phyloP scores from a whole-genome alignment of 768 basidiomycete species.

The Inosperma sp. region DNA sequence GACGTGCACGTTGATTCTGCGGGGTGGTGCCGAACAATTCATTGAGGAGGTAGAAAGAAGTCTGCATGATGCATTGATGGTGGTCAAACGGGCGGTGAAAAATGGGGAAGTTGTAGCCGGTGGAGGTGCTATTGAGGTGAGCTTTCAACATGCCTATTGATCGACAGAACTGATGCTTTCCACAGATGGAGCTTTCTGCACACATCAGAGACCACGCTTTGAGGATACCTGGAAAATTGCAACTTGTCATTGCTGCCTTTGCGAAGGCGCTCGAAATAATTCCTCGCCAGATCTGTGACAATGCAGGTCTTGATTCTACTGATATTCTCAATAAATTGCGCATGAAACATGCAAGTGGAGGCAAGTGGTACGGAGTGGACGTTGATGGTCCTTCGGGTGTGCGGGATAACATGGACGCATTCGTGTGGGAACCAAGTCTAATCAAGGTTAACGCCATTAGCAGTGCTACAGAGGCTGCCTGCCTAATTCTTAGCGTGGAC shows the following conservation, averaged over 20 bases:
- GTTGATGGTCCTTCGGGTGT: slow-evolving; percentile 87
- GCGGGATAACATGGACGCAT: slow-evolving; percentile 93
- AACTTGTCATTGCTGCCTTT: slow-evolving; percentile 90
- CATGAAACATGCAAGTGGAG: slow-evolving; percentile 89
- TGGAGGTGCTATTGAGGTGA: slow-evolving; percentile 93
- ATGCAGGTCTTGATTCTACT: slow-evolving; percentile 95
- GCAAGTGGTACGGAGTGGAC: slow-evolving; percentile 91
- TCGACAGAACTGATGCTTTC: slow-evolving; percentile 4
- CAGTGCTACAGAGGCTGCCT: slow-evolving; percentile 95
- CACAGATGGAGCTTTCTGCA: slow-evolving; percentile 95
- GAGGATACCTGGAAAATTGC: slow-evolving; percentile 92
- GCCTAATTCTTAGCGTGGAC: slow-evolving; percentile 91
- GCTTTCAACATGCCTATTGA: slow-evolving; percentile 10
- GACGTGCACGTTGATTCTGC: slow-evolving; percentile 90
- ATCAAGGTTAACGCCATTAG: slow-evolving; percentile 94
- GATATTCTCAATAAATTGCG: slow-evolving; percentile 96
- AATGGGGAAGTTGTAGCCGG: slow-evolving; percentile 97
- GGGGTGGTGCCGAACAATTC: slow-evolving; percentile 98
- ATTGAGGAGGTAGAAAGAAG: slow-evolving; percentile 97
- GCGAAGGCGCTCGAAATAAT: slow-evolving; percentile 97
- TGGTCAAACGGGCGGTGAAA: slow-evolving; percentile 95
- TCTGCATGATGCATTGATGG: slow-evolving; percentile 98
- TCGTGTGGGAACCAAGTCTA: slow-evolving; percentile 97
- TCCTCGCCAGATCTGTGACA: slow-evolving; percentile 97
- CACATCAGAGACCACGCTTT: slow-evolving; percentile 87